Evolutionary conservation across 257 asterid genomes (phyloP), one percentile per base, ranked within the genome.

Genomic region (Solanum corneliomulleri): DNA sequence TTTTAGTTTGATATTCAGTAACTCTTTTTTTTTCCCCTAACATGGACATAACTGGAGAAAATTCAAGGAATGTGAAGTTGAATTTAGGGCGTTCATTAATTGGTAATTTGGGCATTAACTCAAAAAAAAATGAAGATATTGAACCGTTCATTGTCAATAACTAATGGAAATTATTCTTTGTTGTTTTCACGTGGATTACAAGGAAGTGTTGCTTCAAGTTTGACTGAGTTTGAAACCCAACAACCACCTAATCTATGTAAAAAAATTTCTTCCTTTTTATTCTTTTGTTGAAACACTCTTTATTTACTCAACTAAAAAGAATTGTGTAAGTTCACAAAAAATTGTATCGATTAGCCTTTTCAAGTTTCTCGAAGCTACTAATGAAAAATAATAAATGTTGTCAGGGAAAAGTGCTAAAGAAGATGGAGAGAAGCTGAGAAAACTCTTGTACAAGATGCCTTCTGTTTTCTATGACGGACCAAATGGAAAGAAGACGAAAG

Each of bases 151-250:
- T 12, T 4, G 15, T 89, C 90, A 96, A 95, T 86, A 98, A 98
- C 1, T 96, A 90, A 87, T 64, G 91, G 89, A 29, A 88, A 86
- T 47, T 47, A 7, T 49, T 91, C 85, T 25, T 72, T 84, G 86
- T 88, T 84, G 0, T 89, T 89, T 5, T 70, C 91, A 1, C 90
- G 90, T 68, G 95, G 93, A 87, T 91, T 94, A 16, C 90, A 44
- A 39, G 85, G 90, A 86, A 91, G 93, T 87, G 92, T 87, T 68
- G 94, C 95, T 60, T 92, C 96, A 56, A 95, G 91, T 7, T 74
- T 89, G 68, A 88, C 90, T 71, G 94, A 92, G 87, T 83, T 87
- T 13, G 93, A 87, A 41, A 87, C 86, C 74, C 92, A 87, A 47
- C 91, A 87, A 56, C 64, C 64, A 18, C 64, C 64, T 56, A 56